These are phyloP conservation scores for Coemansia sp. DNA, from an alignment of 192 early-diverging fungal genomes.

Conservation along the genomic window DNA sequence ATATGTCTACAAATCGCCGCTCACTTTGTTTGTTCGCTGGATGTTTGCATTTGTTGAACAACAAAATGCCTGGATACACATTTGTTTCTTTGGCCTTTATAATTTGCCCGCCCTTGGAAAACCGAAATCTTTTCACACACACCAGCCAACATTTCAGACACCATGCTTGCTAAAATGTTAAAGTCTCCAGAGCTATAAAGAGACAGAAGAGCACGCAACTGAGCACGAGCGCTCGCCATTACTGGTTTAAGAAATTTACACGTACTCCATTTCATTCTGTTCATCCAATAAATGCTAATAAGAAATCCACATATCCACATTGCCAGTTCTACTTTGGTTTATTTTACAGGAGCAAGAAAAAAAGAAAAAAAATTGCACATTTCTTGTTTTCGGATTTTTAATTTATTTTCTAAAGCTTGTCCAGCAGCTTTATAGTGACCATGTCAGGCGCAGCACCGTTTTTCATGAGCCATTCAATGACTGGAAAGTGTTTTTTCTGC, in stretches of 20 bases:
- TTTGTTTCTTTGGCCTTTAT: not conserved
- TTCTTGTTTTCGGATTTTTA: too few species aligned
- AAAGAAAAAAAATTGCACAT: too few species aligned
- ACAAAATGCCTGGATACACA: not conserved
- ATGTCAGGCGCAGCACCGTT: slow-evolving; percentile 48
- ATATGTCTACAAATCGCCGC: too few species aligned
- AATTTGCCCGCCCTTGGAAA: too few species aligned
- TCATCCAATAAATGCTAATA: not conserved
- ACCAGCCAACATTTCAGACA: not conserved
- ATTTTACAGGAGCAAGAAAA: not conserved
- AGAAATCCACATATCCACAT: not conserved
- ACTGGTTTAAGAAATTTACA: not conserved
- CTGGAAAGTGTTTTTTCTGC: slow-evolving; percentile 30
- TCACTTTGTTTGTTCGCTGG: too few species aligned
- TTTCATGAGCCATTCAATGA: slow-evolving; percentile 40
- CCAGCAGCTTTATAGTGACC: slow-evolving; percentile 41
- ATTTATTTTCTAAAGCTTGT: slow-evolving; percentile 10
- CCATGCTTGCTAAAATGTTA: not conserved
- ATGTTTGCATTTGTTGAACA: too few species aligned
- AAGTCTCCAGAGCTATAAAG: not conserved
- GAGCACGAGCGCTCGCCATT: not conserved
- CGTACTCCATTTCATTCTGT: not conserved
- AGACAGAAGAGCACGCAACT: not conserved
- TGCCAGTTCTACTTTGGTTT: not conserved
- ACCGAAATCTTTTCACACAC: not conserved